Evolutionary conservation across 1,284 basidiomycete genomes (phyloP).

Genomic region (Caloboletus firmus): DNA sequence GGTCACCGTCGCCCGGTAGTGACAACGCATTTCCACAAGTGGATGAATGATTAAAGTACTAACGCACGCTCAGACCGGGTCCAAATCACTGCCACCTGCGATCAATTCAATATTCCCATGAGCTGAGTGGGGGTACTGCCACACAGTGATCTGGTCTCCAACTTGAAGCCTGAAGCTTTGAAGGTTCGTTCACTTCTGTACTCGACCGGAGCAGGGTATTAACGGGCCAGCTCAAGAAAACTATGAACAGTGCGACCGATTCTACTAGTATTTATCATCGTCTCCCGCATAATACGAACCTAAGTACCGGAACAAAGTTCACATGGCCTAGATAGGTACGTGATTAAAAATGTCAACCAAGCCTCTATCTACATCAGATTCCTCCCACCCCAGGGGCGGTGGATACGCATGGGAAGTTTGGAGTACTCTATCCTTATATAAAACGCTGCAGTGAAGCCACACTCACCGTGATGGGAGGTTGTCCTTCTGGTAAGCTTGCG

Average conservation of each 20-base stretch:
- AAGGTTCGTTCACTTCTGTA: not conserved
- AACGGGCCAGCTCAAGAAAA: not conserved
- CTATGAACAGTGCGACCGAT: not conserved
- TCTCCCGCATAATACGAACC: not conserved
- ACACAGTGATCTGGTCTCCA: not conserved
- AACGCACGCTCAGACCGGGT: not conserved
- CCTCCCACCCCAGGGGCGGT: not conserved
- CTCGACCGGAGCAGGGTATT: not conserved
- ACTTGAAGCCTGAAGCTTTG: not conserved
- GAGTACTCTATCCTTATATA: not conserved
- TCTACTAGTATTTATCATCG: not conserved
- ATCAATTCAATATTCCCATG: not conserved
- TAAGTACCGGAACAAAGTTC: not conserved
- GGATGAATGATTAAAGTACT: not conserved
- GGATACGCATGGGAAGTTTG: conserved; percentile 13
- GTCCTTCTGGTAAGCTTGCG: not conserved
- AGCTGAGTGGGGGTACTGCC: not conserved
- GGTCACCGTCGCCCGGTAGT: not conserved
- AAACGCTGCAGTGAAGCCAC: not conserved
- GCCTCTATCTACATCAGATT: conserved; percentile 1
- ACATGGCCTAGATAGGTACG: not conserved
- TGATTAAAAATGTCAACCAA: conserved; percentile 3
- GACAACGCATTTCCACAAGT: no score
- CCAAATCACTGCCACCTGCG: not conserved
- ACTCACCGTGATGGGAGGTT: conserved; percentile 2